phyloP scores from a whole-genome alignment of 345 rosid genomes.

The Gossypium herbaceum region DNA sequence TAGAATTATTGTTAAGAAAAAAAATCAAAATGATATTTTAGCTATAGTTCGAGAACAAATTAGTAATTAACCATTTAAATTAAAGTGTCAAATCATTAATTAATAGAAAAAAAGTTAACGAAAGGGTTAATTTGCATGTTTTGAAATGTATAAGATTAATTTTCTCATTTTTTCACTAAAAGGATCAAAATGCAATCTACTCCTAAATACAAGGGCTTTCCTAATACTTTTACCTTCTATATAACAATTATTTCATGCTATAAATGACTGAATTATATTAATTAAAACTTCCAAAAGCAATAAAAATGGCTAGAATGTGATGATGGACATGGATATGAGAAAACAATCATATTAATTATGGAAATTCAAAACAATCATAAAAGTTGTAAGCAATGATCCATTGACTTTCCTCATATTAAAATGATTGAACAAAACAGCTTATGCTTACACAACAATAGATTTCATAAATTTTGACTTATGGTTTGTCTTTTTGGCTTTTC shows the following conservation, averaged over 20 bases:
- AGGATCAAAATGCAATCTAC: too few species aligned
- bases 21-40: too few species aligned
- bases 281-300: not conserved
- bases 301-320: not conserved
- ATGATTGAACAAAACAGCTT: not conserved
- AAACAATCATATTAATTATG: not conserved
- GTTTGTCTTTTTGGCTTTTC: not conserved
- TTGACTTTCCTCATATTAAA: not conserved
- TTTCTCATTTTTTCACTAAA: too few species aligned
- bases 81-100: too few species aligned
- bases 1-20: too few species aligned
- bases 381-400: not conserved
- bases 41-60: too few species aligned
- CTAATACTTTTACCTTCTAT: not conserved
- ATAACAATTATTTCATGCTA: not conserved
- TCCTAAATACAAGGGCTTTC: too few species aligned
- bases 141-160: too few species aligned
- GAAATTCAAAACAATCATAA: not conserved
- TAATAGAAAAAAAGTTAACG: too few species aligned
- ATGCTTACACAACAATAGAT: constrained; percentile 1
- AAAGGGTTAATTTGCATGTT: fast-evolving
- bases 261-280: not conserved
- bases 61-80: too few species aligned
- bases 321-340: not conserved
- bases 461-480: constrained; percentile 4